phyloP scores from a whole-genome alignment of 176 grass and related monocot genomes.

The Oryza punctata region DNA sequence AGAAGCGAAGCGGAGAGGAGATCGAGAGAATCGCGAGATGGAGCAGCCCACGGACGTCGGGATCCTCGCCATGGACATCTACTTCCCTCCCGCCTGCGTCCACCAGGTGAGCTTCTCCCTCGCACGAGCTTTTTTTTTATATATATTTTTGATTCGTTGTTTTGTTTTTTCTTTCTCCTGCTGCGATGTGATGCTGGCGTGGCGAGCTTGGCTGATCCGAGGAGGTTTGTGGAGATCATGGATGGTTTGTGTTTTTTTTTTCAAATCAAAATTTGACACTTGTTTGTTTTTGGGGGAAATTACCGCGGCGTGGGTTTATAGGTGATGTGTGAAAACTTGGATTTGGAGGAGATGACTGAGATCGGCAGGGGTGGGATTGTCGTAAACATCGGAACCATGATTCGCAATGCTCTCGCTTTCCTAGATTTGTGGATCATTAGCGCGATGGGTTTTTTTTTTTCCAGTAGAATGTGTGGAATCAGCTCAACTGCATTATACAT shows the following conservation, averaged over 20 bases:
- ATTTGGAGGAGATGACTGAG: neutral
- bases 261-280: neutral
- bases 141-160: neutral
- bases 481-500: neutral
- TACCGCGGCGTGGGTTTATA: neutral
- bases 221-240: neutral
- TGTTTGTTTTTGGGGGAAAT: neutral
- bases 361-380: neutral
- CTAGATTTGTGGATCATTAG: constrained; percentile 13
- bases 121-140: neutral
- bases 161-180: neutral
- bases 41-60: constrained; percentile 71
- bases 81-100: constrained; percentile 84
- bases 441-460: neutral
- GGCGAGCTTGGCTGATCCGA: neutral
- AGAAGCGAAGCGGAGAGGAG: neutral
- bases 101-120: constrained; percentile 50
- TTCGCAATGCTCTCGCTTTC: neutral
- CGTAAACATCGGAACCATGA: neutral
- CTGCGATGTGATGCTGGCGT: neutral
- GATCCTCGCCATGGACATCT: constrained; percentile 94
- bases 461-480: neutral
- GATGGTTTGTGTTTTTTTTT: neutral
- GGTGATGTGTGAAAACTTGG: neutral
- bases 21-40: constrained; percentile 46